Percentiles rank a stretch among this genome's conserved stretches.
These are phyloP conservation scores for Aphanomyces astaci DNA, from an alignment of 352 stramenopile species.

Conservation along the genomic window DNA sequence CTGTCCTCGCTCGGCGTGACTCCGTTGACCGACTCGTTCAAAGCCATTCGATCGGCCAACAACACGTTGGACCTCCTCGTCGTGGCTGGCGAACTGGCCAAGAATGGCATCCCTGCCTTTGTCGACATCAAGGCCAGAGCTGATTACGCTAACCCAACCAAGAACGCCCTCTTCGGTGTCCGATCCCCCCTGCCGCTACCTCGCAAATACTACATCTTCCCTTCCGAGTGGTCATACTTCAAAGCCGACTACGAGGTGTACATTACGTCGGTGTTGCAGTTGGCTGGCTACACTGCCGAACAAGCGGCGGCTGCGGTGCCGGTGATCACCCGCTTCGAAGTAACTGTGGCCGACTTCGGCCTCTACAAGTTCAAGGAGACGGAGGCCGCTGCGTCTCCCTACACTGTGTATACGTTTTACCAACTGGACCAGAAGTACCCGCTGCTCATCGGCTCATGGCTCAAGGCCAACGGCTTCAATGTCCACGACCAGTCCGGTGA, in stretches of 20 bases:
- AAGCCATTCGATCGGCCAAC: too few species aligned
- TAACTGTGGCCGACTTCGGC: not conserved
- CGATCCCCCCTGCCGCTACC: not conserved
- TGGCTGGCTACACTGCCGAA: too few species aligned
- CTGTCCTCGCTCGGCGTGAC: too few species aligned
- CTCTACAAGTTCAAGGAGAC: constrained; percentile 1
- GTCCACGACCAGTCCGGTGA: constrained; percentile 24
- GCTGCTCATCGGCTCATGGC: not conserved
- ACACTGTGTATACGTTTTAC: not conserved
- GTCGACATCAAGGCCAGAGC: too few species aligned
- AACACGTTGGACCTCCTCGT: too few species aligned
- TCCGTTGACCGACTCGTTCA: too few species aligned
- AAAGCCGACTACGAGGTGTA: not conserved
- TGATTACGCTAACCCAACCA: constrained; percentile 2
- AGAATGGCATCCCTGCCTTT: too few species aligned
- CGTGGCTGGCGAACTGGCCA: too few species aligned
- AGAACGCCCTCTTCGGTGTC: not conserved
- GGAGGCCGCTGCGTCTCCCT: not conserved
- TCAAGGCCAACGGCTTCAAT: constrained; percentile 8
- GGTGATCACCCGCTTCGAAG: too few species aligned
- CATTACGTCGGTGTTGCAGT: too few species aligned
- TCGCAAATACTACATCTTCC: not conserved
- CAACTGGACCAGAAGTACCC: too few species aligned
- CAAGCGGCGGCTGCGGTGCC: too few species aligned
- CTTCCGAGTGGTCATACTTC: not conserved